Evolutionary conservation across 2,329 filamentous ascomycete genomes (phyloP).

Genomic region (Chaetomiaceae sp.): DNA sequence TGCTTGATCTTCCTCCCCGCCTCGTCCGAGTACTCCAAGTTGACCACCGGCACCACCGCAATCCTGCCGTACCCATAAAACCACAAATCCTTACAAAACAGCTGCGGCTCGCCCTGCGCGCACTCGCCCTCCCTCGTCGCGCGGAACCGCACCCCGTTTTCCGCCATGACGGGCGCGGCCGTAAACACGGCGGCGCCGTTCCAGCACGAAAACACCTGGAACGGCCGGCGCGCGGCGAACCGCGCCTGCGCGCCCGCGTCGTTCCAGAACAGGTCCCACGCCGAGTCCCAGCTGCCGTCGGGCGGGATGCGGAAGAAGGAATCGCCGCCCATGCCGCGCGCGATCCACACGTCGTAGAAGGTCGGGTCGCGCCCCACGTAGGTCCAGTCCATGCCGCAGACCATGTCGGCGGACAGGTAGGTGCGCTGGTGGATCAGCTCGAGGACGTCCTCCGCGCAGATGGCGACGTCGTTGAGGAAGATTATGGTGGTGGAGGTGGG

Average conservation of each 20-base stretch:
- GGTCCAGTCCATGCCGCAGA: slow-evolving; percentile 57
- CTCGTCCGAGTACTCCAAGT: slow-evolving; percentile 50
- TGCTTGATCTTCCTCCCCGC: slow-evolving; percentile 43
- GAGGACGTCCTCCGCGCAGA: slow-evolving; percentile 52
- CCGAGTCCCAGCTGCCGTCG: slow-evolving; percentile 46
- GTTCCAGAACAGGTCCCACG: slow-evolving; percentile 52
- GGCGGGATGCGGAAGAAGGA: slow-evolving; percentile 51
- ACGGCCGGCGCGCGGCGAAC: slow-evolving; percentile 39
- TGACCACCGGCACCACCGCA: slow-evolving; percentile 52
- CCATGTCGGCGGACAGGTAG: slow-evolving; percentile 48
- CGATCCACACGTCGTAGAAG: slow-evolving; percentile 57
- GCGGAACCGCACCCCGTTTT: slow-evolving; percentile 42
- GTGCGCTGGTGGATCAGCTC: slow-evolving; percentile 49
- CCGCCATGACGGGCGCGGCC: slow-evolving; percentile 40
- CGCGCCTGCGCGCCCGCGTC: slow-evolving; percentile 33
- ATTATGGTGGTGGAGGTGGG: slow-evolving; percentile 35
- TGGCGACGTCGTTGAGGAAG: slow-evolving; percentile 52
- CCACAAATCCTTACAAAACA: slow-evolving; percentile 58
- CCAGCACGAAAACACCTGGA: slow-evolving; percentile 60
- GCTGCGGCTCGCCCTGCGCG: slow-evolving; percentile 49
- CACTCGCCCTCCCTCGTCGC: slow-evolving; percentile 42
- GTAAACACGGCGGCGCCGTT: slow-evolving; percentile 51
- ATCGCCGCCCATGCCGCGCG: slow-evolving; percentile 49
- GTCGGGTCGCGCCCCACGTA: slow-evolving; percentile 40
- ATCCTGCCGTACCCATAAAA: slow-evolving; percentile 46